Conservation (phyloP, 805 yeast genomes). For the Candida saitoana region DNA sequence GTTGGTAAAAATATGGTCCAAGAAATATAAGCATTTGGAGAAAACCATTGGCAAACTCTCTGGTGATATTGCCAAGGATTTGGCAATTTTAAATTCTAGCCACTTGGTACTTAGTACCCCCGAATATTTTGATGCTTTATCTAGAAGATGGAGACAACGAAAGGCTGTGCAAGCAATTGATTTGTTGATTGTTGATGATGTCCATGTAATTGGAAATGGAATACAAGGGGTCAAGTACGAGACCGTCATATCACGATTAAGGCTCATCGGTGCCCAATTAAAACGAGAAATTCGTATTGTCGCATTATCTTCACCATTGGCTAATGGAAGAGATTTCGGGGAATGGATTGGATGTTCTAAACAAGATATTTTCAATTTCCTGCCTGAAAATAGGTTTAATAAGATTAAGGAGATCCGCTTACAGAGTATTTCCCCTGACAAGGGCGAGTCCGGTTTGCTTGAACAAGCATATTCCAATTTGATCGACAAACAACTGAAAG, state of each 20-base stretch:
- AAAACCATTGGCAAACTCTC: slow-evolving; percentile 54
- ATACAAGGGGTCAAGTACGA: slow-evolving; percentile 64
- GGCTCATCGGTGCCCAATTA: slow-evolving; percentile 64
- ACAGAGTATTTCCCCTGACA: slow-evolving; percentile 37
- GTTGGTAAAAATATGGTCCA: slow-evolving; percentile 49
- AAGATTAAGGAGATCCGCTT: slow-evolving; percentile 58
- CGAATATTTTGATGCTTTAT: slow-evolving; percentile 63
- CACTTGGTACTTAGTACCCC: slow-evolving; percentile 80
- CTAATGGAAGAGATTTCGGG: slow-evolving; percentile 73
- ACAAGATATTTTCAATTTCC: slow-evolving; percentile 61
- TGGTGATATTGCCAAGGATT: slow-evolving; percentile 50
- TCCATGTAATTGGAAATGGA: slow-evolving; percentile 62
- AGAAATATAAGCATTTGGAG: slow-evolving; percentile 44
- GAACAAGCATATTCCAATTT: slow-evolving; percentile 46
- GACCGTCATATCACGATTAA: slow-evolving; percentile 61
- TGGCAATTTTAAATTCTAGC: slow-evolving; percentile 50
- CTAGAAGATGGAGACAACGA: slow-evolving; percentile 81
- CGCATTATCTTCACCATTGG: slow-evolving; percentile 65
- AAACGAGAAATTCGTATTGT: slow-evolving; percentile 55
- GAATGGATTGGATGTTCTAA: slow-evolving; percentile 81
- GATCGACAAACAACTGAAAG: slow-evolving; percentile 11
- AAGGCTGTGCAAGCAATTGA: slow-evolving; percentile 65
- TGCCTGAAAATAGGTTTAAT: slow-evolving; percentile 53
- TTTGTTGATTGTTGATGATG: slow-evolving; percentile 67
- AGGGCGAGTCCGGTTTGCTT: slow-evolving; percentile 42